A percentile compares a stretch with the other conserved stretches of the same genome.
phyloP scores from a whole-genome alignment of 2,329 filamentous ascomycete genomes.

The Parafenestella ontariensis region DNA sequence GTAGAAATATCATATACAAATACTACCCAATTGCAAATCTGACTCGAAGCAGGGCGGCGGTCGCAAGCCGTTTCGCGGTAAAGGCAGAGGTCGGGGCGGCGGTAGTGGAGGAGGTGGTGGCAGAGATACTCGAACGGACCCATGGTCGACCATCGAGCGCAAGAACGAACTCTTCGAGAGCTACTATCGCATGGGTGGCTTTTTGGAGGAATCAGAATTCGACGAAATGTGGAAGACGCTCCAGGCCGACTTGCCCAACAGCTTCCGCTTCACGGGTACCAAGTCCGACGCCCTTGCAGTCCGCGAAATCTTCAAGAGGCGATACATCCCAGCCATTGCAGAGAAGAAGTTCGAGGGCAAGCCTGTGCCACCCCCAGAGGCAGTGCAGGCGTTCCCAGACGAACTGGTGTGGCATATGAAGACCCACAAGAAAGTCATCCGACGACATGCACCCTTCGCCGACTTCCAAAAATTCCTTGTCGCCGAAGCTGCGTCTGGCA shows the following conservation, averaged over 20 bases:
- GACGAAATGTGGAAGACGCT: slow-evolving; percentile 84
- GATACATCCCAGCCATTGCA: slow-evolving; percentile 90
- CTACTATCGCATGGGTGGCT: slow-evolving; percentile 77
- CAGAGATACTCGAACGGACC: slow-evolving; percentile 39
- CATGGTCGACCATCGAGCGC: slow-evolving; percentile 69
- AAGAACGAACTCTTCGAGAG: slow-evolving; percentile 83
- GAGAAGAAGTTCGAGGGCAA: slow-evolving; percentile 84
- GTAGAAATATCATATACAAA: slow-evolving; percentile 11
- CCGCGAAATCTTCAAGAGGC: slow-evolving; percentile 83
- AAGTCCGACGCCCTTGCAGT: slow-evolving; percentile 95
- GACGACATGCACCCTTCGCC: slow-evolving; percentile 91
- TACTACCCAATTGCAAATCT: slow-evolving; percentile 7
- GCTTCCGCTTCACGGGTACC: slow-evolving; percentile 95
- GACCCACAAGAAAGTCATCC: slow-evolving; percentile 93
- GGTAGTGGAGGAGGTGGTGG: slow-evolving; percentile 33
- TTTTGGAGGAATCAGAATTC: slow-evolving; percentile 79
- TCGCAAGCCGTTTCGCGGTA: slow-evolving; percentile 40
- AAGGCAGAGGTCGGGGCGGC: slow-evolving; percentile 36
- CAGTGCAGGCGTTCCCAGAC: slow-evolving; percentile 92
- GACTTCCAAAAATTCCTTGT: slow-evolving; percentile 98
- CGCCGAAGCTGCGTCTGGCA: slow-evolving; percentile 94
- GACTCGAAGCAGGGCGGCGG: slow-evolving; percentile 33
- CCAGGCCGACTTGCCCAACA: slow-evolving; percentile 88
- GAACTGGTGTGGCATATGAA: slow-evolving; percentile 97
- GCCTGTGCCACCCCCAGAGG: slow-evolving; percentile 79